Percentiles rank a stretch among this genome's conserved stretches.
phyloP scores from a whole-genome alignment of 2,329 filamentous ascomycete species.

The Aspergillus oerlinghausenensis region DNA sequence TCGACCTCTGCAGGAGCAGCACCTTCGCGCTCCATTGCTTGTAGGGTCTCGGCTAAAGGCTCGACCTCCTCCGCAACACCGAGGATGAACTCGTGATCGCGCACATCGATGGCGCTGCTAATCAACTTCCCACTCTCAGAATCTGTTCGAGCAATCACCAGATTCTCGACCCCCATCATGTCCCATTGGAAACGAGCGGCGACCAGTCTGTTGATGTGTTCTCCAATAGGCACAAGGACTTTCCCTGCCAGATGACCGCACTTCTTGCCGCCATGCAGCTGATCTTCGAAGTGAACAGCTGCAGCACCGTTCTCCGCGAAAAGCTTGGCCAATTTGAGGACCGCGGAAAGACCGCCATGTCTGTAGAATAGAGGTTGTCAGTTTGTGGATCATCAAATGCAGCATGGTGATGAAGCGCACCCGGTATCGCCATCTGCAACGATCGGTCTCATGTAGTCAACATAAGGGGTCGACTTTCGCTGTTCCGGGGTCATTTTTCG shows the following conservation, averaged over 20 bases:
- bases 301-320: slow-evolving; percentile 97
- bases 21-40: slow-evolving; percentile 80
- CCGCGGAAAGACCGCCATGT: slow-evolving; percentile 86
- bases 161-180: slow-evolving; percentile 91
- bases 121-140: slow-evolving; percentile 89
- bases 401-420: slow-evolving; percentile 28
- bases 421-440: slow-evolving; percentile 94
- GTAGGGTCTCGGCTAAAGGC: slow-evolving; percentile 81
- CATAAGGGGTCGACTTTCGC: slow-evolving; percentile 71
- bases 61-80: slow-evolving; percentile 75
- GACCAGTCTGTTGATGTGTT: slow-evolving; percentile 92
- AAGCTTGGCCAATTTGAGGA: slow-evolving; percentile 92
- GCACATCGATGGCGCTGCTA: slow-evolving; percentile 84
- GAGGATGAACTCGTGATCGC: slow-evolving; percentile 95
- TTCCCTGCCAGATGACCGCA: slow-evolving; percentile 96
- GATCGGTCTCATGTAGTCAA: slow-evolving; percentile 91
- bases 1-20: slow-evolving; percentile 78
- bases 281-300: slow-evolving; percentile 95
- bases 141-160: slow-evolving; percentile 91
- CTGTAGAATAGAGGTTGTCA: slow-evolving; percentile 33
- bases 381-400: neutral
- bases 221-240: slow-evolving; percentile 85
- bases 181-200: slow-evolving; percentile 97
- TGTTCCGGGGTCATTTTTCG: slow-evolving; percentile 71
- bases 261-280: slow-evolving; percentile 96